phyloP scores from a whole-genome alignment of 495 filamentous ascomycete genomes.

The Neurospora hispaniola region DNA sequence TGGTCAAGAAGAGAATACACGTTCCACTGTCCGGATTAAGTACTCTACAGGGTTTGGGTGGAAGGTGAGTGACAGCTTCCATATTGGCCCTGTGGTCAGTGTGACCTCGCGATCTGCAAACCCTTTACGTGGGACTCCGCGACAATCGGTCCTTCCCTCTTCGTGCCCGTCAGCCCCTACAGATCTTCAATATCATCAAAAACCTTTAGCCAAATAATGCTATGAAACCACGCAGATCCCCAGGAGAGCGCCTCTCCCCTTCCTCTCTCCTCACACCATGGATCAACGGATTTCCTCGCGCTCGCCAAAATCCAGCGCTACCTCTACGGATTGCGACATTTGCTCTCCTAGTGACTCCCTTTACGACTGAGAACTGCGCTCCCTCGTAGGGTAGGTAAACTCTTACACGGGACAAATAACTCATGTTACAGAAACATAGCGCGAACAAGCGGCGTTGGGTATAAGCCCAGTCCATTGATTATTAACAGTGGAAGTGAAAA shows the following conservation, averaged over 20 bases:
- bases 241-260: too few species aligned
- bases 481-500: not conserved
- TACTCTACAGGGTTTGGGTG: not conserved
- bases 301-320: too few species aligned
- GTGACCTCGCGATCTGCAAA: not conserved
- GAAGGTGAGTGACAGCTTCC: not conserved
- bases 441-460: not conserved
- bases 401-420: too few species aligned
- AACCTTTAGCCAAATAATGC: not conserved
- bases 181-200: not conserved
- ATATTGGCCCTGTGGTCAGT: not conserved
- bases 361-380: too few species aligned
- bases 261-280: too few species aligned
- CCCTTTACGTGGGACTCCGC: not conserved
- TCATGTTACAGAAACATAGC: too few species aligned
- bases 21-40: not conserved
- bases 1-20: not conserved
- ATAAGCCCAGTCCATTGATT: not conserved
- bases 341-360: too few species aligned
- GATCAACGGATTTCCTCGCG: too few species aligned
- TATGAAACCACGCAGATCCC: not conserved
- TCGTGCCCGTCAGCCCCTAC: not conserved
- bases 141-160: not conserved
- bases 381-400: too few species aligned
- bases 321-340: too few species aligned